Percentiles rank a stretch among this genome's conserved stretches.
These are phyloP conservation scores for Gymnopilus dilepis DNA, from an alignment of 768 basidiomycete genomes.

Conservation along the genomic window DNA sequence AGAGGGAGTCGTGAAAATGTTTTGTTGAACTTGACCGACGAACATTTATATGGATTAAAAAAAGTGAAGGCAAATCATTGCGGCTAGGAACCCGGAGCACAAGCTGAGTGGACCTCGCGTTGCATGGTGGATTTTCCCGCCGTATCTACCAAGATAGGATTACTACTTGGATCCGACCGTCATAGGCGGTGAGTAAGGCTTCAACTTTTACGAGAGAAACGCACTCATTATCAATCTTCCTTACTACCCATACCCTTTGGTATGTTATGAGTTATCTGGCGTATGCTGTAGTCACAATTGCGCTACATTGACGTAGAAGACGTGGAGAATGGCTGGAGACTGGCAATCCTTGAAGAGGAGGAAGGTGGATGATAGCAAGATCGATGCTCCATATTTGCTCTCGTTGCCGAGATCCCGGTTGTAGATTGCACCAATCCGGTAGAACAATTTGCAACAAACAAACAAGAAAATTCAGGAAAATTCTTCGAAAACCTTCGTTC, in stretches of 20 bases:
- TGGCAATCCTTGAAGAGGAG: not conserved
- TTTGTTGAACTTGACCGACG: not conserved
- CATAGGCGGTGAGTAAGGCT: constrained; percentile 3
- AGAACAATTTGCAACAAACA: constrained; percentile 5
- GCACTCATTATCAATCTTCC: constrained; percentile 1
- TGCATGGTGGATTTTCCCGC: not conserved
- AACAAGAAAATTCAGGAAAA: constrained; percentile 2
- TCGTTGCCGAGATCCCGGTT: not conserved
- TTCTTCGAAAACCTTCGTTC: not conserved
- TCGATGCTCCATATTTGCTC: not conserved
- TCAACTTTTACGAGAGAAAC: not conserved
- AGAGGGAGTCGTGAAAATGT: not conserved
- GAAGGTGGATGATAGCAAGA: not conserved
- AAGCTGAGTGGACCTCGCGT: not conserved
- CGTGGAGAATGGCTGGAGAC: not conserved
- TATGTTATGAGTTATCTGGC: not conserved
- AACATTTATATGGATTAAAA: constrained; percentile 4
- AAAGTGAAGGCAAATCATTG: not conserved
- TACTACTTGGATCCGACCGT: constrained; percentile 12
- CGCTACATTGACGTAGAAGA: not conserved
- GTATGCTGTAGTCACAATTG: not conserved
- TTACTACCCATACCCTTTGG: not conserved
- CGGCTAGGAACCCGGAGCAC: constrained; percentile 1
- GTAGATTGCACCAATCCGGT: not conserved
- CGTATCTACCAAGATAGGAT: not conserved